A percentile compares a stretch with the other conserved stretches of the same genome.
phyloP scores from a whole-genome alignment of 2,329 filamentous ascomycete genomes.

The Colletotrichum tabaci region DNA sequence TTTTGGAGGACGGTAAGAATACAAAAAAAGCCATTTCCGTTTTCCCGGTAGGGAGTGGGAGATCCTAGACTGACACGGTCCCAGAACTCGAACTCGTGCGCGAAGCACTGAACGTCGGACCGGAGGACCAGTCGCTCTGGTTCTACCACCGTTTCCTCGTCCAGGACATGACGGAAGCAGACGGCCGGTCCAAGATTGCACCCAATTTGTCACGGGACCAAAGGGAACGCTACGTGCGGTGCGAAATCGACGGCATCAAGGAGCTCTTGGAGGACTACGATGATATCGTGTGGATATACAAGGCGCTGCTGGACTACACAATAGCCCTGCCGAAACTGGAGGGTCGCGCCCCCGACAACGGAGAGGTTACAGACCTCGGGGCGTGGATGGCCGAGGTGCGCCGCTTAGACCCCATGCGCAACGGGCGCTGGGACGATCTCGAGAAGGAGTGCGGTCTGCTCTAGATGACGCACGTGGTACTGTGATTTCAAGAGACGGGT shows the following conservation, averaged over 20 bases:
- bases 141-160: constrained; percentile 95
- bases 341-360: constrained; percentile 54
- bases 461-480: background rate
- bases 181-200: constrained; percentile 71
- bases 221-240: constrained; percentile 74
- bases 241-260: constrained; percentile 82
- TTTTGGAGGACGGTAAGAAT: constrained; percentile 78
- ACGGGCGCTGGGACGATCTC: constrained; percentile 82
- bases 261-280: constrained; percentile 73
- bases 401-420: constrained; percentile 80
- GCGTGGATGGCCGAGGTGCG: constrained; percentile 77
- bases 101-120: constrained; percentile 86
- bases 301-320: constrained; percentile 84
- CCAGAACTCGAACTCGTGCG: constrained; percentile 82
- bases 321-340: constrained; percentile 70
- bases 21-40: too few species aligned
- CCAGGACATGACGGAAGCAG: constrained; percentile 72
- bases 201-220: constrained; percentile 74
- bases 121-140: constrained; percentile 96
- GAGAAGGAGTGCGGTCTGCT: constrained; percentile 51
- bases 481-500: background rate
- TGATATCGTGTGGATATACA: constrained; percentile 86
- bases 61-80: background rate
- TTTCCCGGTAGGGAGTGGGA: too few species aligned
- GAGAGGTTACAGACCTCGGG: constrained; percentile 63